Percentiles rank a stretch among this genome's conserved stretches.
These are phyloP conservation scores for Blastobotrys americana DNA, from an alignment of 805 yeast genomes.

Conservation along the genomic window DNA sequence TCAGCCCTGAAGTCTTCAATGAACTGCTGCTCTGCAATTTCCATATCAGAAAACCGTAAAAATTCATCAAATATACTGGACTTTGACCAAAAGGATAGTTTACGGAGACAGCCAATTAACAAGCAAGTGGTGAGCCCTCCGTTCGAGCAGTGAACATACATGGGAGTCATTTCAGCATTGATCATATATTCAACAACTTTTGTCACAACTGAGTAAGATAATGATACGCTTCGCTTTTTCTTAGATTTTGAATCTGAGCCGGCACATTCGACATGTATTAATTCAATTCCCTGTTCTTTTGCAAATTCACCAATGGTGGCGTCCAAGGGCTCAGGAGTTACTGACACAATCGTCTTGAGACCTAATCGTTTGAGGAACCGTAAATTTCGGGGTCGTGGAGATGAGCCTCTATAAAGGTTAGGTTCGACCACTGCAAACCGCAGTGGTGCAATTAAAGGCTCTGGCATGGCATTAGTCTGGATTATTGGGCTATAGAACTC, in stretches of 20 bases:
- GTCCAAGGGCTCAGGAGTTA: slow-evolving; percentile 71
- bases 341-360: slow-evolving; percentile 64
- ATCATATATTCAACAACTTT: slow-evolving; percentile 54
- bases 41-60: slow-evolving; percentile 65
- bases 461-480: too few species aligned
- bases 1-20: slow-evolving; percentile 72
- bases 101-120: slow-evolving; percentile 78
- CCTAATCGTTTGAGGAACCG: slow-evolving; percentile 58
- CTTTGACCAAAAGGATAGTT: slow-evolving; percentile 79
- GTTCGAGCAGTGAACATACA: slow-evolving; percentile 78
- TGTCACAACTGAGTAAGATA: slow-evolving; percentile 56
- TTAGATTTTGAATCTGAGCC: slow-evolving; percentile 56
- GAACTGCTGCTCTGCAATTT: slow-evolving; percentile 74
- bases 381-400: slow-evolving; percentile 70
- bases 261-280: slow-evolving; percentile 59
- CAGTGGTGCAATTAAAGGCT: slow-evolving; percentile 50
- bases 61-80: slow-evolving; percentile 85
- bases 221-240: slow-evolving; percentile 76
- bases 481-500: too few species aligned
- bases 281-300: slow-evolving; percentile 42
- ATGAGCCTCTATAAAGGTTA: slow-evolving; percentile 72
- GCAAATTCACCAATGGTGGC: slow-evolving; percentile 48
- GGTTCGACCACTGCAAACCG: slow-evolving; percentile 67
- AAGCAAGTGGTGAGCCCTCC: slow-evolving; percentile 85
- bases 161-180: slow-evolving; percentile 55